These are phyloP conservation scores for Syzygium oleosum DNA, from an alignment of 345 rosid genomes.

Conservation along the genomic window DNA sequence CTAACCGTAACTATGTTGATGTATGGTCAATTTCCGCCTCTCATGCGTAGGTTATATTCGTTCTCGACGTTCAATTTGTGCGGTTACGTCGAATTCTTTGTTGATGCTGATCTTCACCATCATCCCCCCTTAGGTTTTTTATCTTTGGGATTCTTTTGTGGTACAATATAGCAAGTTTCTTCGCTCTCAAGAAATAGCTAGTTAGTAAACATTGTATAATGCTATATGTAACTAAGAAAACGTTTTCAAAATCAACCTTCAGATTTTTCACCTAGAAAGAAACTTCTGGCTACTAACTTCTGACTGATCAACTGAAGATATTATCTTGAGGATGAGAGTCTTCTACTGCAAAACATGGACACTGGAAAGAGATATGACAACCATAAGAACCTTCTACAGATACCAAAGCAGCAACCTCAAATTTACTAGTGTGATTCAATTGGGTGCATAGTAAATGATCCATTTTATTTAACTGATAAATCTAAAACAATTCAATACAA, in stretches of 20 bases:
- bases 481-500: background rate
- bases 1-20: background rate
- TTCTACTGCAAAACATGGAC: background rate
- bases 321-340: background rate
- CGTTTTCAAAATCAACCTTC: background rate
- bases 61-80: background rate
- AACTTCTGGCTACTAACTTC: background rate
- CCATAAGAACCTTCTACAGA: background rate
- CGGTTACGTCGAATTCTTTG: background rate
- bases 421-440: background rate
- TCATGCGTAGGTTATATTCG: background rate
- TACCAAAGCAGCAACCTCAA: background rate
- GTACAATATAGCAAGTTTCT: background rate
- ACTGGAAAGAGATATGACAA: background rate
- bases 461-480: no score
- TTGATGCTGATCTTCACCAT: background rate
- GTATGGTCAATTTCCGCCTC: background rate
- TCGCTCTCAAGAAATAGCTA: background rate
- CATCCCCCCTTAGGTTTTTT: background rate
- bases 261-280: background rate
- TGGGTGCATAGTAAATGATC: background rate
- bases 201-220: background rate
- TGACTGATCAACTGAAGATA: background rate
- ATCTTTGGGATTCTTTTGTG: background rate
- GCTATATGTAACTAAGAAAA: background rate